Base-by-base conservation (phyloP, 495 filamentous ascomycete species). In the Tuber microsphaerosporum region DNA sequence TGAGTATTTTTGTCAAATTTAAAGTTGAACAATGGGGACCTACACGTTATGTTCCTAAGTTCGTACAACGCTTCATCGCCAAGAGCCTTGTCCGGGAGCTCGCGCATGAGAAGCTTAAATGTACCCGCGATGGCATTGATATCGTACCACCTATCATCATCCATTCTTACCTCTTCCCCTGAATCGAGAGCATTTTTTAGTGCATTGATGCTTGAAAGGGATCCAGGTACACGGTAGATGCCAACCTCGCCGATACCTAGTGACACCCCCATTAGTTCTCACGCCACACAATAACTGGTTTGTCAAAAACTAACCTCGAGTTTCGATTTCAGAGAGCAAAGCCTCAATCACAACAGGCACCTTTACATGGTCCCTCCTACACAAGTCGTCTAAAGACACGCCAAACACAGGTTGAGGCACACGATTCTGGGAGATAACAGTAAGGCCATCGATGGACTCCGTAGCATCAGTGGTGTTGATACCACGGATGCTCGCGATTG, bases 71-170 rank as follows among this genome's bases (percentile, higher is more conserved):
- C 79, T 73, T 79, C 76, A n/a, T 76, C 73, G 22, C 75, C 73
- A 34, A 84, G 65, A 34, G 78, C 75, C 42, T 79, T 81, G 37
- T 82, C 80, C 22, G 82, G 82, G 73, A 84, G 75, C 61, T 84
- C 82, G 43, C 82, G 77, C 82, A 84, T 84, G 70, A 83, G 83
- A 71, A 83, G 76, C 72, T 84, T 84, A 72, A 84, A 83, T 9
- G 78, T 72, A 34, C 82, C 82, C 19, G 82, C 82, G 39, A 83
- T 82, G 26, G 81, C 82, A 74, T 84, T 84, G 48, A 82, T 84
- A 74, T 84, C 82, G 45, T 83, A 83, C 82, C 82, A 84, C 37
- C 82, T 75, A 73, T 84, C 82, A 70, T 84, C 82, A 76, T 84
- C 81, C 76, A 84, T 79, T 46, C 73, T 81, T 26, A 84, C 79